Evolutionary conservation across 1,284 basidiomycete species (phyloP).

Genomic region (Ceratobasidium sp.): DNA sequence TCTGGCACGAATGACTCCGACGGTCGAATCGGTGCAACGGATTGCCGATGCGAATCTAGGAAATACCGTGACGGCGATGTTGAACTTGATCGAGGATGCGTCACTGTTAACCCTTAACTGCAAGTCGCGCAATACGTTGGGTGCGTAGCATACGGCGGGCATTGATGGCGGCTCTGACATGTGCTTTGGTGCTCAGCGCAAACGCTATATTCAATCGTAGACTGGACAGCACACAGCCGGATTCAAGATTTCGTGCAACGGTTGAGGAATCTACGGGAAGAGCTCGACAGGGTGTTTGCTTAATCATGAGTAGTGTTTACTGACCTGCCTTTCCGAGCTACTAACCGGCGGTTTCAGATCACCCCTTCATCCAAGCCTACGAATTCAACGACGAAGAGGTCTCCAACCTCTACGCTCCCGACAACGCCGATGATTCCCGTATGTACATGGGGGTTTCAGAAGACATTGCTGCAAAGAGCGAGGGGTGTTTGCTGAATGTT

Average conservation of each 20-base stretch:
- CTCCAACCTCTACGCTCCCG: no score
- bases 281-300: neutral
- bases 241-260: neutral
- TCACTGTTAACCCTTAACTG: conserved; percentile 1
- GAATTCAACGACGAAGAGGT: no score
- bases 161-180: no score
- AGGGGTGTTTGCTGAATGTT: no score
- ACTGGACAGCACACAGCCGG: neutral
- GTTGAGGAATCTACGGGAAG: neutral
- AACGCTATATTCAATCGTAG: neutral
- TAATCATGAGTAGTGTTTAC: no score
- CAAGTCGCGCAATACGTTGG: neutral
- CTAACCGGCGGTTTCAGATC: no score
- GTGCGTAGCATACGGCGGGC: neutral
- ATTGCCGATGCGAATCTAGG: neutral
- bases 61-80: neutral
- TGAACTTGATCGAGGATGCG: conserved; percentile 22
- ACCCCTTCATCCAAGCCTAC: no score
- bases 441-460: no score
- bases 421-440: no score
- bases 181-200: neutral
- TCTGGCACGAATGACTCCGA: neutral
- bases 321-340: no score
- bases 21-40: neutral
- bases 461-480: no score